Evolutionary conservation across 208 protist genomes (phyloP), one percentile per base, ranked within the genome.

Genomic region (Crithidia thermophila): DNA sequence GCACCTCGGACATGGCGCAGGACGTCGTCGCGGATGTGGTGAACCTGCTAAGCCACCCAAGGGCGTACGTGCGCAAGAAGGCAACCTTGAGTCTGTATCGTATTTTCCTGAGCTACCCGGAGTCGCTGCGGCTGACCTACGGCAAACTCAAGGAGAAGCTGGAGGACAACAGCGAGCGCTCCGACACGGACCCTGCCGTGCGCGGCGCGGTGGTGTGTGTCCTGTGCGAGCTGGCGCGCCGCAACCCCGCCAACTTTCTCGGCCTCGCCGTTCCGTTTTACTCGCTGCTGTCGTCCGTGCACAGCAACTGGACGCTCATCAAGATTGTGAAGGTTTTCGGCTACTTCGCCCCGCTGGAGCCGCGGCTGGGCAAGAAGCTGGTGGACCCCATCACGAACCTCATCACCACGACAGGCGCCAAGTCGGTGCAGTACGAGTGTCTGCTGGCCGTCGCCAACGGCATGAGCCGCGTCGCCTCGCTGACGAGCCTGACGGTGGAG

Each of bases 241-340:
- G 98, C 62, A 99, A 99, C 79, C 98, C 98, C 1, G 90, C 95
- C 28, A 99, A 99, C 81, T 99, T 99, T 65, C 67, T 99, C 4
- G 79, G 95, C n/a, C 88, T 99, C 33, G 98, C 98, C 2, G 98
- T 98, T 4, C 81, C 90, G 18, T 97, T 99, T 50, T 99, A 98
- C 78, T 97, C 98, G 13, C 80, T 99, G 7, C 87, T 99, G 13
- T 97, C 82, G 2, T 88, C 68, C 13, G 78, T 97, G 45, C 84
- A 93, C 50, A 99, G 98, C 87, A 99, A 99, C 87, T 99, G 98
- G 98, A 99, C 98, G 59, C 77, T 99, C 13, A 99, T 99, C 72
- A 99, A 99, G 62, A 96, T 99, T 67, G 88, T 99, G 9, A 99
- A 99, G 82, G 88, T 99, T 33, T 98, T 99, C 72, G 97, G 93